These are phyloP conservation scores for Neckera pumila DNA, from an alignment of 225 moss, liverwort and hornwort genomes.

Conservation along the genomic window DNA sequence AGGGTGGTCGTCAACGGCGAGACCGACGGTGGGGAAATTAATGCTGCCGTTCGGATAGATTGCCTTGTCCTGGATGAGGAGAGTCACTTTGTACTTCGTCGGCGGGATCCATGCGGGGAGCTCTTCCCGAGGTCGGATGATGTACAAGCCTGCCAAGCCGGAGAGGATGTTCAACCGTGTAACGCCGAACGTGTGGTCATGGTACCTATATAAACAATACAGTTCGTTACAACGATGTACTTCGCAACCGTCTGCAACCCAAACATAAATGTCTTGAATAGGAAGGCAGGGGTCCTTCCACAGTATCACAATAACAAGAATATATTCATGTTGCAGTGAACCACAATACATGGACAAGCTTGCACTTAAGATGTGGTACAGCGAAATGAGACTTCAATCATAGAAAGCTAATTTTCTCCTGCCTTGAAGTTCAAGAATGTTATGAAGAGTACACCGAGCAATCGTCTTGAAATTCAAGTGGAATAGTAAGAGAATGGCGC, in stretches of 20 bases:
- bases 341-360: neutral
- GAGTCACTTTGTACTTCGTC: slow-evolving; percentile 1
- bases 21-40: slow-evolving; percentile 57
- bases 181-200: slow-evolving; percentile 58
- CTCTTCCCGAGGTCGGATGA: slow-evolving; percentile 11
- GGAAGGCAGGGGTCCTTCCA: neutral
- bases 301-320: neutral
- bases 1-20: slow-evolving; percentile 14
- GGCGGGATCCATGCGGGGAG: slow-evolving; percentile 7
- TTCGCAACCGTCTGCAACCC: neutral
- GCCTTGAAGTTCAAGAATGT: neutral
- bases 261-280: neutral
- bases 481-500: neutral
- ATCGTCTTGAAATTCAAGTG: neutral
- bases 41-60: slow-evolving; percentile 22
- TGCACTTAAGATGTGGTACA: neutral
- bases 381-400: neutral
- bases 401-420: neutral
- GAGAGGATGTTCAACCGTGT: slow-evolving; percentile 52
- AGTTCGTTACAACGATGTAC: neutral
- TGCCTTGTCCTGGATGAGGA: slow-evolving; percentile 23
- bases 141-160: slow-evolving; percentile 37
- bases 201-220: slow-evolving; percentile 6
- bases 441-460: neutral
- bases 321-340: too few relatives aligned